Evolutionary conservation across 768 basidiomycete genomes (phyloP), one percentile per base, ranked within the genome.

Genomic region (Strobilomyces dryophilus): DNA sequence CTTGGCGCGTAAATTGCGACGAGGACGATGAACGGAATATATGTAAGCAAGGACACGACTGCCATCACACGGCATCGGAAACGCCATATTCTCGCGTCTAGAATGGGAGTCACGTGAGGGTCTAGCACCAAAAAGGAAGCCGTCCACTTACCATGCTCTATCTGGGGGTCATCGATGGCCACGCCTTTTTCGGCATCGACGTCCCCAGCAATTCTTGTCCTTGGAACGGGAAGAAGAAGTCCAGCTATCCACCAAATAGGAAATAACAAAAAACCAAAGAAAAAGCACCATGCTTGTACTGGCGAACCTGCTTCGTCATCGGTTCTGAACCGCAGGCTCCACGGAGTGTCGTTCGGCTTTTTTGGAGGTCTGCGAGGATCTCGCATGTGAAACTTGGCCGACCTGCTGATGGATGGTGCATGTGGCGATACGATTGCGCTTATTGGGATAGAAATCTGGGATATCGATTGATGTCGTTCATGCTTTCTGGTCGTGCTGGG

Each of bases 391-490:
- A 83, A 91, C 17, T 74, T 76, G 27, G 78, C 69, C 12, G 82
- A 82, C 42, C 72, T 76, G 35, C 75, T 71, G 36, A 92, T 61
- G 8, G 89, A 90, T 5, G 87, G 89, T 24, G 85, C 87, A 61
- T 87, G 87, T 0, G 89, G 88, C 4, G 87, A 83, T 40, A 92
- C 77, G 57, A 89, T 73, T 4, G 89, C 89, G 37, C 85, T 85
- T 51, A 92, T 79, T 3, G 89, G 89, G 20, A 92, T 85, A n/a
- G 88, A 90, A 12, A 76, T 73, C 63, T 84, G 82, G 3, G 87
- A 87, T 53, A 84, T 70, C 62, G 83, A 86, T 40, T 74, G 78
- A 47, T 77, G 76, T 45, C 63, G 70, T 52, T 68, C 68, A 17
- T 53, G 59, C 45, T 71, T 69, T 45, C 71, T 42, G 60, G 59